Evolutionary conservation across 2,329 filamentous ascomycete species (phyloP).

Genomic region (Epichloe sibirici): DNA sequence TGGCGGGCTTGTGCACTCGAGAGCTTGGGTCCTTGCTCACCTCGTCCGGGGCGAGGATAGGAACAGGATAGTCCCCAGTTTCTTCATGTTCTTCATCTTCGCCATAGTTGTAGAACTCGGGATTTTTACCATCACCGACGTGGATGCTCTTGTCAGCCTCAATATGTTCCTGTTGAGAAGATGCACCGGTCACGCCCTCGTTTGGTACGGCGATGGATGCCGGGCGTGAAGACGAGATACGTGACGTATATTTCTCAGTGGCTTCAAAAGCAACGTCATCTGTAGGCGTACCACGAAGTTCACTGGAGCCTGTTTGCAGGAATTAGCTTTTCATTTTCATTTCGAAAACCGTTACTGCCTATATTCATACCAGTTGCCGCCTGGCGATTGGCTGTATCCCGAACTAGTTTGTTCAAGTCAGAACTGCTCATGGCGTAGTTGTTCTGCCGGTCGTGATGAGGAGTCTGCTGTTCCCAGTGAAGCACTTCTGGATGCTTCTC

Average conservation of each 20-base stretch:
- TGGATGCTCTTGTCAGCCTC: slow-evolving; percentile 56
- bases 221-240: slow-evolving; percentile 57
- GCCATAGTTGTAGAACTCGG: slow-evolving; percentile 26
- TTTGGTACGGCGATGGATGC: slow-evolving; percentile 23
- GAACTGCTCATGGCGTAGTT: slow-evolving; percentile 83
- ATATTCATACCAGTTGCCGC: slow-evolving; percentile 23
- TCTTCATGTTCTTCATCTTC: slow-evolving; percentile 38
- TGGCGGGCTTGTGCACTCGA: slow-evolving; percentile 64
- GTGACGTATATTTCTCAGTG: slow-evolving; percentile 69
- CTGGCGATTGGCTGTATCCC: slow-evolving; percentile 49
- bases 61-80: slow-evolving; percentile 53
- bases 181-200: slow-evolving; percentile 9
- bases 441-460: slow-evolving; percentile 41
- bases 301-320: slow-evolving; percentile 42
- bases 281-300: slow-evolving; percentile 62
- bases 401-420: slow-evolving; percentile 81
- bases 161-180: slow-evolving; percentile 18
- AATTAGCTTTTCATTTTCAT: slow-evolving; percentile 9
- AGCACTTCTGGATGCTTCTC: slow-evolving; percentile 77
- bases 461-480: slow-evolving; percentile 56
- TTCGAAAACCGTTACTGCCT: too few species aligned
- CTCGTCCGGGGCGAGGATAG: slow-evolving; percentile 84
- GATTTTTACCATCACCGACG: slow-evolving; percentile 48
- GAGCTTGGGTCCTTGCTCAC: slow-evolving; percentile 59
- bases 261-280: slow-evolving; percentile 87